Conservation (phyloP, 768 basidiomycete genomes). For the Agrocybe pediades region DNA sequence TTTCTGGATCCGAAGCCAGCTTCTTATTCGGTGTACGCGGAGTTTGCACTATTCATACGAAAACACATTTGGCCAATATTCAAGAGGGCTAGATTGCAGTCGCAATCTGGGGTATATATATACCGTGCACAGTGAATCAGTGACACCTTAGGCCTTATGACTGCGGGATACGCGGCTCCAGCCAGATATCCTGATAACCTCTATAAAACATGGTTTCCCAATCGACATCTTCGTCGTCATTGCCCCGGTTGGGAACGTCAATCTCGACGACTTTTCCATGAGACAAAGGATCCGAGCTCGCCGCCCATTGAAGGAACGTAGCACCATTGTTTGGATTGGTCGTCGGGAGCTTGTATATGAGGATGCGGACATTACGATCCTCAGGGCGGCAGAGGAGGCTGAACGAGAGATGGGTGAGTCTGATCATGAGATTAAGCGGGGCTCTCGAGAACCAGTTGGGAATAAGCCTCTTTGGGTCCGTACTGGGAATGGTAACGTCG, state of each 20-base stretch:
- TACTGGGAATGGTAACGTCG: background rate
- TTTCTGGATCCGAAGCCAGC: too few relatives aligned
- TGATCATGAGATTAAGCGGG: constrained; percentile 32
- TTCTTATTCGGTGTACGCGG: too few relatives aligned
- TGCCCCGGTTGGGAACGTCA: background rate
- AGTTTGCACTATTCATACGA: too few relatives aligned
- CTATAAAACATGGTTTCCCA: constrained; percentile 25
- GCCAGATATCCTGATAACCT: background rate
- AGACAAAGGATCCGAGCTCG: constrained; percentile 19
- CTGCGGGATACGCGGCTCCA: too few relatives aligned
- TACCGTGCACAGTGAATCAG: too few relatives aligned
- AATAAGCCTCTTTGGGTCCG: constrained; percentile 9
- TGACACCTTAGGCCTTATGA: too few relatives aligned
- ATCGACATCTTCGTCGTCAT: background rate
- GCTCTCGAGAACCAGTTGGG: constrained; percentile 27
- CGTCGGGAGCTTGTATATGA: constrained; percentile 16
- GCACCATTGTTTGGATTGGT: background rate
- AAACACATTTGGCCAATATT: too few relatives aligned
- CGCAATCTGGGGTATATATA: too few relatives aligned
- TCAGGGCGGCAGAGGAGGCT: constrained; percentile 16
- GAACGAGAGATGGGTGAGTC: constrained; percentile 35
- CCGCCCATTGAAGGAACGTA: constrained; percentile 24
- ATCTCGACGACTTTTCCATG: constrained; percentile 19
- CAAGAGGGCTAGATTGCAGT: too few relatives aligned
- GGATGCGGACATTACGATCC: constrained; percentile 9